Evolutionary conservation across 192 early-diverging fungal genomes (phyloP).

Genomic region (Coemansia sp.): DNA sequence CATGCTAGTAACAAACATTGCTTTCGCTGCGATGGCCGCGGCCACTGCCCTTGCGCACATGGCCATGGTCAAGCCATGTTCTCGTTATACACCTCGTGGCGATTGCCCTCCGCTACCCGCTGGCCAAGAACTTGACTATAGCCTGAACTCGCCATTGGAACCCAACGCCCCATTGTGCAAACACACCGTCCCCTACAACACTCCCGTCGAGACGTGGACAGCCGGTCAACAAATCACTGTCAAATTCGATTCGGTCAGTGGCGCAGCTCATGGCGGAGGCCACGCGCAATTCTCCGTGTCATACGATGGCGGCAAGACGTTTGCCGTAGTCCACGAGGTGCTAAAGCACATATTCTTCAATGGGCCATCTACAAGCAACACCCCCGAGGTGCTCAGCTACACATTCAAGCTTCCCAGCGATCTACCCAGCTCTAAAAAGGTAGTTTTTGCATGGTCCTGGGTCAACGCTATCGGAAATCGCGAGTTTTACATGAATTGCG

Average conservation of each 20-base stretch:
- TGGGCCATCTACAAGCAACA: neutral
- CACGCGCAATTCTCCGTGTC: constrained; percentile 67
- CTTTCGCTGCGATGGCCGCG: neutral
- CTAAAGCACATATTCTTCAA: constrained; percentile 39
- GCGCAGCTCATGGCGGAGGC: constrained; percentile 55
- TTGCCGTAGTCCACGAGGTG: constrained; percentile 59
- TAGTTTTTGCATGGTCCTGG: constrained; percentile 63
- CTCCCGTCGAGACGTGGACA: constrained; percentile 32
- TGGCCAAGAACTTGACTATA: constrained; percentile 19
- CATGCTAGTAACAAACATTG: neutral
- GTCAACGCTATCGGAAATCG: constrained; percentile 63
- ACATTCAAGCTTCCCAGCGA: constrained; percentile 48
- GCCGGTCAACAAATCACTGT: constrained; percentile 53
- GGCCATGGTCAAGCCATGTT: constrained; percentile 44
- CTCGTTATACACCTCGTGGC: constrained; percentile 20
- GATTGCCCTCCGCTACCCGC: constrained; percentile 3
- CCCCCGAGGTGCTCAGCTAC: constrained; percentile 15
- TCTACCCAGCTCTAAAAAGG: constrained; percentile 52
- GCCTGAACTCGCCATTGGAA: constrained; percentile 4
- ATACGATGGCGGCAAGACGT: constrained; percentile 61
- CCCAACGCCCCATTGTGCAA: constrained; percentile 23
- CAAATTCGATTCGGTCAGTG: constrained; percentile 23
- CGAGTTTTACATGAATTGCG: constrained; percentile 65
- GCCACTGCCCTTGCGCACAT: constrained; percentile 38
- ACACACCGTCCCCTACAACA: constrained; percentile 11